These are phyloP conservation scores for Xylaria sp. DNA, from an alignment of 2,329 filamentous ascomycete species.

Conservation along the genomic window DNA sequence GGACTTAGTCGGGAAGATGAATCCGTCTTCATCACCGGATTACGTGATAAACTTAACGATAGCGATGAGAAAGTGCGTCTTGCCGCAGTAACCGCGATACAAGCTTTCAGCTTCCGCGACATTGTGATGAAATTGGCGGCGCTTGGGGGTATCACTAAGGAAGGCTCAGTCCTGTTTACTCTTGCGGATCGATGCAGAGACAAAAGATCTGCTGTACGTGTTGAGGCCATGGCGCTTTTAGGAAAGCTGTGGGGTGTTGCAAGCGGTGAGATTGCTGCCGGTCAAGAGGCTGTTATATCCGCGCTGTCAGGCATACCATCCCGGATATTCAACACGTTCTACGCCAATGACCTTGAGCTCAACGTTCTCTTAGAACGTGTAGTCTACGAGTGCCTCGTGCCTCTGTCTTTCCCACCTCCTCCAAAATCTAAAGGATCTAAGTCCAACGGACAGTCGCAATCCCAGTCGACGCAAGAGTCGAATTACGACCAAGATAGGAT, in stretches of 20 bases:
- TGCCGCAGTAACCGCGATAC: slow-evolving; percentile 86
- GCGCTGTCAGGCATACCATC: slow-evolving; percentile 86
- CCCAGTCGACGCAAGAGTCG: slow-evolving; percentile 58
- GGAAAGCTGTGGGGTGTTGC: slow-evolving; percentile 95
- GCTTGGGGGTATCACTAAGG: slow-evolving; percentile 77
- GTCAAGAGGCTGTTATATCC: slow-evolving; percentile 78
- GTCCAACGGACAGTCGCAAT: slow-evolving; percentile 66
- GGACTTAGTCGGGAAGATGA: slow-evolving; percentile 88
- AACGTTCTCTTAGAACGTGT: slow-evolving; percentile 86
- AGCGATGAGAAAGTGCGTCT: slow-evolving; percentile 91
- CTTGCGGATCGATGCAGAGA: slow-evolving; percentile 91
- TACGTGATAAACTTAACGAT: slow-evolving; percentile 86
- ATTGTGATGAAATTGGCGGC: slow-evolving; percentile 84
- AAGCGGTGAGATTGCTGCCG: slow-evolving; percentile 83
- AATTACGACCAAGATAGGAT: slow-evolving; percentile 77
- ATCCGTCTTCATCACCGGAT: slow-evolving; percentile 74
- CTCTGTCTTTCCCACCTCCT: slow-evolving; percentile 83
- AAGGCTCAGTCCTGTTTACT: slow-evolving; percentile 81
- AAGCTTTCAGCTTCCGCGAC: slow-evolving; percentile 81
- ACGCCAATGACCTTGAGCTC: slow-evolving; percentile 88
- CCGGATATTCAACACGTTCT: slow-evolving; percentile 86
- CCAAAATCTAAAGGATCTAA: slow-evolving; percentile 71
- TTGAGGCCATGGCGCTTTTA: slow-evolving; percentile 86
- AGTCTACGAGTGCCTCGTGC: slow-evolving; percentile 88
- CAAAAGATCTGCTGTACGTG: slow-evolving; percentile 81